Percentiles rank a stretch among this genome's conserved stretches.
These are phyloP conservation scores for Chaetoceros muelleri DNA, from an alignment of 108 stramenopile genomes.

Conservation along the genomic window DNA sequence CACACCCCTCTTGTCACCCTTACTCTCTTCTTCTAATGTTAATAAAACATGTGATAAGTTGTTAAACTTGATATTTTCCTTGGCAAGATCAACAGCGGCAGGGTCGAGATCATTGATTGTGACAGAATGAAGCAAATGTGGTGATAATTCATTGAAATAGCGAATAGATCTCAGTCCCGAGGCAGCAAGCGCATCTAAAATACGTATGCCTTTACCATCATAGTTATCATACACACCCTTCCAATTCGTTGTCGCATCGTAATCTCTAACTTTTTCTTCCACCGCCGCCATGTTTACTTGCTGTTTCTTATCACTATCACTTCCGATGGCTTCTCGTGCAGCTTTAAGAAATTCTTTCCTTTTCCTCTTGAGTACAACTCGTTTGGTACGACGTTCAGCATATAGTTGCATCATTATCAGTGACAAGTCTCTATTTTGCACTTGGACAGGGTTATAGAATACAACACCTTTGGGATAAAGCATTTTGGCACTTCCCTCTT, in stretches of 20 bases:
- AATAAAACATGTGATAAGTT: slow-evolving; percentile 48
- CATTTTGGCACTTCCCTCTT: slow-evolving; percentile 63
- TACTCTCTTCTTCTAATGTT: slow-evolving; percentile 44
- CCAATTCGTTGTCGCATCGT: slow-evolving; percentile 11
- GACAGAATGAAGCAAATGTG: slow-evolving; percentile 76
- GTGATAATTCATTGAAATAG: slow-evolving; percentile 94
- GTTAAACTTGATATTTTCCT: slow-evolving; percentile 70
- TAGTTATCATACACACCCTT: too few species aligned
- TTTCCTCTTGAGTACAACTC: slow-evolving; percentile 30
- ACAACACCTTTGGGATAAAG: slow-evolving; percentile 64
- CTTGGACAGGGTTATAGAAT: slow-evolving; percentile 99
- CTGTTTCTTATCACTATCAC: slow-evolving; percentile 6
- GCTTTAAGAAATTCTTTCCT: slow-evolving; percentile 38
- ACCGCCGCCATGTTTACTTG: neutral
- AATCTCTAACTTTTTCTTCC: neutral
- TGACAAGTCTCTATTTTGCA: slow-evolving; percentile 92
- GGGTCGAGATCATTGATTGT: slow-evolving; percentile 87
- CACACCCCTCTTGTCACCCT: neutral
- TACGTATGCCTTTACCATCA: slow-evolving; percentile 49
- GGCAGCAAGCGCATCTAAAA: slow-evolving; percentile 96
- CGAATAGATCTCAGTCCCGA: slow-evolving; percentile 93
- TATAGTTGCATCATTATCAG: slow-evolving; percentile 83
- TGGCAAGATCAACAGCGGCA: slow-evolving; percentile 66
- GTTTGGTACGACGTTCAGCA: slow-evolving; percentile 67
- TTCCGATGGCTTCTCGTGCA: slow-evolving; percentile 11